A percentile compares a stretch with the other conserved stretches of the same genome.
These are phyloP conservation scores for Diaporthe capsici DNA, from an alignment of 2,329 filamentous ascomycete genomes.

Conservation along the genomic window DNA sequence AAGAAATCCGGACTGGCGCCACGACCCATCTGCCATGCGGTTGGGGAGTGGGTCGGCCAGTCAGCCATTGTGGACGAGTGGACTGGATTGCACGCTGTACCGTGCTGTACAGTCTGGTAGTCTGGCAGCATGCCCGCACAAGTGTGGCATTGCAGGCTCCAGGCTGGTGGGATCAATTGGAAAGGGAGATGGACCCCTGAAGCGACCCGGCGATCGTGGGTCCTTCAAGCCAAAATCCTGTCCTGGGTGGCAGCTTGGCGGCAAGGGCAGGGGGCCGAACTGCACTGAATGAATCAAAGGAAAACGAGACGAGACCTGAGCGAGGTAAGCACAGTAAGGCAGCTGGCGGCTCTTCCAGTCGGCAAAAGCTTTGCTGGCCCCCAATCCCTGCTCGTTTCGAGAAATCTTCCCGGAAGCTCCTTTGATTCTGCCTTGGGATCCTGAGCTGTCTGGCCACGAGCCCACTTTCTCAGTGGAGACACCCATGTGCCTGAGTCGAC, in stretches of 20 bases:
- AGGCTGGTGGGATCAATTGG: constrained; percentile 30
- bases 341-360: constrained; percentile 24
- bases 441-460: constrained; percentile 11
- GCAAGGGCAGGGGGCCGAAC: constrained; percentile 18
- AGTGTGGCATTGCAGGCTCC: constrained; percentile 23
- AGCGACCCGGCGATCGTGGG: constrained; percentile 31
- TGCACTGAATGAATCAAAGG: constrained; percentile 25
- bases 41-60: constrained; percentile 13
- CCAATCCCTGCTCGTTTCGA: constrained; percentile 20
- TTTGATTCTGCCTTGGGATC: background rate
- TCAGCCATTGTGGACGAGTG: background rate
- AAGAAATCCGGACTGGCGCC: constrained; percentile 38
- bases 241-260: constrained; percentile 28
- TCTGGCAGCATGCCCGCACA: background rate
- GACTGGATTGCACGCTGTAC: constrained; percentile 21
- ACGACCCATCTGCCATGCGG: constrained; percentile 29
- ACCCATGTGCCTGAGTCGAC: constrained; percentile 15
- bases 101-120: background rate
- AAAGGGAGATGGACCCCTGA: constrained; percentile 34
- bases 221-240: constrained; percentile 27
- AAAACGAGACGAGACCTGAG: constrained; percentile 28
- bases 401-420: constrained; percentile 23
- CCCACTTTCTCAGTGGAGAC: constrained; percentile 1
- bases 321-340: background rate
- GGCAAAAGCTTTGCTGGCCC: constrained; percentile 4